Conservation (phyloP, 2,329 filamentous ascomycete species). For the Lasiodiplodia gonubiensis region DNA sequence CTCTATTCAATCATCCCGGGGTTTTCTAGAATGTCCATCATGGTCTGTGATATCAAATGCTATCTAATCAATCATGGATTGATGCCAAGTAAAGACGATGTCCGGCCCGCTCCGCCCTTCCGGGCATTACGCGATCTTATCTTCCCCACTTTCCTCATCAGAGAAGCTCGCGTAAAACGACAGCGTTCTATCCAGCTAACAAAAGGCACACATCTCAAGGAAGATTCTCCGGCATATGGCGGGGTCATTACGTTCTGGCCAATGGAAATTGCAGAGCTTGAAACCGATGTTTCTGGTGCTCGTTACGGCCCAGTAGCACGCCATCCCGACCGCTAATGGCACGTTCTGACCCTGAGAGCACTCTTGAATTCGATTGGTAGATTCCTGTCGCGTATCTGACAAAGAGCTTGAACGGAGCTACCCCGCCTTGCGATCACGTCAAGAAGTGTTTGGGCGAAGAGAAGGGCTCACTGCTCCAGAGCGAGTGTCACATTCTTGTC, state of each 20-base stretch:
- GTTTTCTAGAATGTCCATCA: no score
- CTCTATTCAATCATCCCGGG: no score
- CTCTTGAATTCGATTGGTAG: neutral
- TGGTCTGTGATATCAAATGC: no score
- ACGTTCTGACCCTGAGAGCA: neutral
- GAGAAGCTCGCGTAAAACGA: no score
- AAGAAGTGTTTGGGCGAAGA: neutral
- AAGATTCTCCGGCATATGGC: neutral
- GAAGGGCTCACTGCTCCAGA: no score
- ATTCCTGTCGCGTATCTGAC: neutral
- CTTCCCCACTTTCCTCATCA: no score
- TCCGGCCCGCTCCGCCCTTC: no score
- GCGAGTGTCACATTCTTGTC: neutral
- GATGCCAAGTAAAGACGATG: no score
- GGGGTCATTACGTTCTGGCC: neutral
- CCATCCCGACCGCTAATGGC: neutral
- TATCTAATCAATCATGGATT: no score
- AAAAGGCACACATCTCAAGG: no score
- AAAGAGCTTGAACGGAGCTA: neutral
- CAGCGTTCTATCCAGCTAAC: no score
- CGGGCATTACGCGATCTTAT: no score
- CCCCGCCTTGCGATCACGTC: neutral
- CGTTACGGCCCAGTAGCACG: conserved; percentile 6
- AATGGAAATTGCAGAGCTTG: neutral
- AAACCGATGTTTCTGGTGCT: neutral